Conservation (phyloP, 164 flowering plant species). For the Brasenia schreberi region DNA sequence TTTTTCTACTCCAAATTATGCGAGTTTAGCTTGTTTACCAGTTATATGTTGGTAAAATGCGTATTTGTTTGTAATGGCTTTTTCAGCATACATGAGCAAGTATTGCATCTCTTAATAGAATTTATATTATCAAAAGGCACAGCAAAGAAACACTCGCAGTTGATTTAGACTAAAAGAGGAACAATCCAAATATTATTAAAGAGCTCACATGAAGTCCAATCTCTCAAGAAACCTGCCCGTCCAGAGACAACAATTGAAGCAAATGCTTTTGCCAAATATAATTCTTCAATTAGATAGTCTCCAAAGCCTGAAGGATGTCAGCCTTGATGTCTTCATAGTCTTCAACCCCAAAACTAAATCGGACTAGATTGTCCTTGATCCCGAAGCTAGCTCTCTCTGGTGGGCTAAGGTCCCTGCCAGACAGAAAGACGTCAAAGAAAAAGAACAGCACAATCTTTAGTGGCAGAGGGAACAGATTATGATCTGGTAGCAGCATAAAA, state of each 20-base stretch:
- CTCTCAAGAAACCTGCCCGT: neutral
- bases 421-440: neutral
- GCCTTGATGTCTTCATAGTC: conserved; percentile 85
- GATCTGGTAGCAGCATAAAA: no score
- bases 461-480: no score
- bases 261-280: neutral
- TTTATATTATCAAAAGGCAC: no score
- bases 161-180: no score
- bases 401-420: conserved; percentile 66
- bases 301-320: conserved; percentile 84
- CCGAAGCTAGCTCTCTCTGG: conserved; percentile 61
- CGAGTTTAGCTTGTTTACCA: no score
- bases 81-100: no score
- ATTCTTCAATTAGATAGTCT: conserved; percentile 25
- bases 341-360: conserved; percentile 94
- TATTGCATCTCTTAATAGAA: no score
- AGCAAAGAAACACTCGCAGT: no score
- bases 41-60: no score
- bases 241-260: neutral
- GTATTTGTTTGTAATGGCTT: no score
- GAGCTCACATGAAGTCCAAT: neutral
- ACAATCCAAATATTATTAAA: neutral
- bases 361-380: conserved; percentile 78
- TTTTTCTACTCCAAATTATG: no score
- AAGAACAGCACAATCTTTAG: no score